Conservation (phyloP, 352 stramenopile species). For the Hyaloperonospora brassicae region DNA sequence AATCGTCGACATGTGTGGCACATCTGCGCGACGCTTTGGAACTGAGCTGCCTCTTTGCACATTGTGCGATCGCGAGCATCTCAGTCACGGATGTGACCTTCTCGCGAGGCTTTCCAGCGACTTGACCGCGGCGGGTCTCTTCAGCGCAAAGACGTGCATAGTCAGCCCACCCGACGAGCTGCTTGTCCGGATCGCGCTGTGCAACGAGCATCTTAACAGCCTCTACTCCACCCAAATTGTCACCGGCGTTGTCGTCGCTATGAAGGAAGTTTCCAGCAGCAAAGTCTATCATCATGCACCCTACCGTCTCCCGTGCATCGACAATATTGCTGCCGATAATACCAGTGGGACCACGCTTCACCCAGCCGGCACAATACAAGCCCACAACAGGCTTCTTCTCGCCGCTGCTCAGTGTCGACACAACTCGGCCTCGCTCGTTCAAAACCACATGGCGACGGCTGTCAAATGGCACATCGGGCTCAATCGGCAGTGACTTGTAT, state of each 20-base stretch:
- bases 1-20: too few species aligned
- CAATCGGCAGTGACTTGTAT: conserved; percentile 88
- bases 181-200: conserved; percentile 43
- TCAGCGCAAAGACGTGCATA: conserved; percentile 52
- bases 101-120: conserved; percentile 62
- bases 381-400: conserved; percentile 46
- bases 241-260: conserved; percentile 8
- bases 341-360: conserved; percentile 94
- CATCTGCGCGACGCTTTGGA: too few species aligned
- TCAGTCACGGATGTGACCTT: conserved; percentile 74
- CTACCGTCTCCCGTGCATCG: conserved; percentile 94
- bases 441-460: conserved; percentile 44
- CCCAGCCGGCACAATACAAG: conserved; percentile 95
- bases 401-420: conserved; percentile 31
- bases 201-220: conserved; percentile 42
- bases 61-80: conserved; percentile 50
- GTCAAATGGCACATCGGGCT: conserved; percentile 75
- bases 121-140: conserved; percentile 50
- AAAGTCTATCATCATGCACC: conserved; percentile 88
- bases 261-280: conserved; percentile 34
- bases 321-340: conserved; percentile 99
- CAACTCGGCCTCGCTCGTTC: conserved; percentile 54
- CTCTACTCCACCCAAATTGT: conserved; percentile 28
- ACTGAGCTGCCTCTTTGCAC: neutral
- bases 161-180: conserved; percentile 63